phyloP scores from a whole-genome alignment of 768 basidiomycete species.

The Lyophyllum atratum region DNA sequence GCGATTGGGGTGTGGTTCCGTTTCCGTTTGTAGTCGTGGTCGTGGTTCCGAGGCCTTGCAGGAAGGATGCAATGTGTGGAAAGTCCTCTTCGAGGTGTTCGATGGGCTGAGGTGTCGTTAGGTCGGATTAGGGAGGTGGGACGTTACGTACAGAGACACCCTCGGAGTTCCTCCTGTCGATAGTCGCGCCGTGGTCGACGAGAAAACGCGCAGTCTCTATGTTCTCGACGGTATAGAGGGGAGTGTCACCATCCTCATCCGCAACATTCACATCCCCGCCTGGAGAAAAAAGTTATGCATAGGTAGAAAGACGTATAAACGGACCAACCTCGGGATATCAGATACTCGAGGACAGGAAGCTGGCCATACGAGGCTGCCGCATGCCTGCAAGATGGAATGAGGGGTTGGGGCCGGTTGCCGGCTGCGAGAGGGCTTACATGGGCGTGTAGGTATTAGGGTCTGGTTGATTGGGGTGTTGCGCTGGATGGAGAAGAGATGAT shows the following conservation, averaged over 20 bases:
- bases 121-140: neutral
- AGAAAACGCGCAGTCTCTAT: slow-evolving; percentile 77
- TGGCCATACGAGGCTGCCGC: slow-evolving; percentile 94
- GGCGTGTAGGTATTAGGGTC: slow-evolving; percentile 81
- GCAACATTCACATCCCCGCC: slow-evolving; percentile 88
- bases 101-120: slow-evolving; percentile 52
- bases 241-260: slow-evolving; percentile 90
- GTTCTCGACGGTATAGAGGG: slow-evolving; percentile 87
- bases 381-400: slow-evolving; percentile 52
- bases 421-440: slow-evolving; percentile 48
- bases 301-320: slow-evolving; percentile 2
- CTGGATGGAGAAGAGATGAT: slow-evolving; percentile 42
- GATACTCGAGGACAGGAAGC: slow-evolving; percentile 71
- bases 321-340: slow-evolving; percentile 65
- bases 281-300: slow-evolving; percentile 22
- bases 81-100: slow-evolving; percentile 73
- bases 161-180: slow-evolving; percentile 64
- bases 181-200: slow-evolving; percentile 72
- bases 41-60: slow-evolving; percentile 42
- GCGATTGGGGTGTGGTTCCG: slow-evolving; percentile 23
- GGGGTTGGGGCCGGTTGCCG: slow-evolving; percentile 7
- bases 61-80: slow-evolving; percentile 62
- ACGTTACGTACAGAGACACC: slow-evolving; percentile 67
- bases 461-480: slow-evolving; percentile 68
- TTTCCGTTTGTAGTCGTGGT: slow-evolving; percentile 22